Evolutionary conservation across 305 asterid genomes (phyloP), one percentile per base, ranked within the genome.

Genomic region (Fraxinus dipetala): DNA sequence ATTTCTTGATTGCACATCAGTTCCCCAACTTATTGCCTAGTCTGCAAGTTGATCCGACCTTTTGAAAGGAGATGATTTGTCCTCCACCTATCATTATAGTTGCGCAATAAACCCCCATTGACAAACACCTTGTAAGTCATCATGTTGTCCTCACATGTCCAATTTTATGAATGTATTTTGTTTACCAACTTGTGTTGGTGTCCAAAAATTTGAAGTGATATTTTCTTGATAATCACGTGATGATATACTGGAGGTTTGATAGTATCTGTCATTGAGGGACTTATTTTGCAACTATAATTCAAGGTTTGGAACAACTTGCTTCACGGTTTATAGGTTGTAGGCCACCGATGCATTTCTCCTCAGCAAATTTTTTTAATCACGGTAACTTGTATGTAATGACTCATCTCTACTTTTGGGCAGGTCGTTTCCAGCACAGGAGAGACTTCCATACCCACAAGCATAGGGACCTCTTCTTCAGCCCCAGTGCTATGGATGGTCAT

Each of bases 401-500:
- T 63, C 3, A 0, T 8, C 16, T 16, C 7, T 8, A 24, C 34
- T 63, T 8, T 1, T 22, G 34, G 6, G 72, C 90, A 95, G 99
- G 93, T 93, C 80, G 83, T 95, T 74, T 80, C 83, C 16, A 78
- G 90, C 18, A 74, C 80, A 45, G 95, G 90, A 81, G 99, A 94
- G 86, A 78, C 90, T 6, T 93, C 88, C 83, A 85, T 94, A 54
- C 98, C 98, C 16, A 95, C 98, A 9, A 89, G 96, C 87, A 72
- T 95, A 8, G 92, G 61, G 61, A 82, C 91, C 1, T 36, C 93
- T 82, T 76, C 85, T 8, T 88, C 91, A 0, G 80, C 54, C 78
- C 87, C 88, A 20, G 72, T 89, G 8, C 86, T 95, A 81, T 95
- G 98, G 99, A 93, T 93, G 96, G 93, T 93, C 73, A 93, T 95